Conservation (phyloP, 169 alveolate genomes). For the Cryptosporidium muris region DNA sequence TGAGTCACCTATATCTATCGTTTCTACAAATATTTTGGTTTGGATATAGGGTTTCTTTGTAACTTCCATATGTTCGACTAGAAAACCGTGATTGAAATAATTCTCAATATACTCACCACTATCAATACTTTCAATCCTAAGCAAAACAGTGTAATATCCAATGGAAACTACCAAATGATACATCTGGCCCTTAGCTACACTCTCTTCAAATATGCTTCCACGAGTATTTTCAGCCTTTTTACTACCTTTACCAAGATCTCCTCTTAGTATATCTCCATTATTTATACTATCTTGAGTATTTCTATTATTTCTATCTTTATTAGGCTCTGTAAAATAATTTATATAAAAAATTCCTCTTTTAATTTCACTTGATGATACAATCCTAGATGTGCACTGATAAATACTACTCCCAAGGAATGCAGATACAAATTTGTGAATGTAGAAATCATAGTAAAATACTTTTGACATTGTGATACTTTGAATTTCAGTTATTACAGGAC, state of each 20-base stretch:
- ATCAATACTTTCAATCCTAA: constrained; percentile 57
- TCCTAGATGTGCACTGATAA: constrained; percentile 68
- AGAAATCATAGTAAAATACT: constrained; percentile 59
- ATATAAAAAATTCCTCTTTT: not conserved
- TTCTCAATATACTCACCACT: constrained; percentile 54
- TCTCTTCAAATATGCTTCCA: not conserved
- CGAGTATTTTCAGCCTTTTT: not conserved
- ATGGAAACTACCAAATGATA: constrained; percentile 63
- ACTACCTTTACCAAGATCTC: not conserved
- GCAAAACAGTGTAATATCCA: constrained; percentile 42
- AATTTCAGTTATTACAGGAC: constrained; percentile 56
- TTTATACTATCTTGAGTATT: not conserved
- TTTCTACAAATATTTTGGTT: constrained; percentile 63
- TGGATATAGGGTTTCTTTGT: constrained; percentile 62
- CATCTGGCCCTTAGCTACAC: constrained; percentile 42
- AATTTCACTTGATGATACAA: constrained; percentile 17
- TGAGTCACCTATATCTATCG: constrained; percentile 65
- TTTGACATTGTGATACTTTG: constrained; percentile 64
- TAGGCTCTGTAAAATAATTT: not conserved
- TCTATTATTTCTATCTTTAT: too few relatives aligned
- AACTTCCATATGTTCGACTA: constrained; percentile 56
- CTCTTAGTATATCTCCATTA: not conserved
- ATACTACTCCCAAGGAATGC: constrained; percentile 68
- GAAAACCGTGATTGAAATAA: constrained; percentile 55
- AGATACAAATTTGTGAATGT: constrained; percentile 48